A percentile compares a stretch with the other conserved stretches of the same genome.
Conservation (phyloP, 192 early-diverging fungal genomes). For the Coemansia sp. region DNA sequence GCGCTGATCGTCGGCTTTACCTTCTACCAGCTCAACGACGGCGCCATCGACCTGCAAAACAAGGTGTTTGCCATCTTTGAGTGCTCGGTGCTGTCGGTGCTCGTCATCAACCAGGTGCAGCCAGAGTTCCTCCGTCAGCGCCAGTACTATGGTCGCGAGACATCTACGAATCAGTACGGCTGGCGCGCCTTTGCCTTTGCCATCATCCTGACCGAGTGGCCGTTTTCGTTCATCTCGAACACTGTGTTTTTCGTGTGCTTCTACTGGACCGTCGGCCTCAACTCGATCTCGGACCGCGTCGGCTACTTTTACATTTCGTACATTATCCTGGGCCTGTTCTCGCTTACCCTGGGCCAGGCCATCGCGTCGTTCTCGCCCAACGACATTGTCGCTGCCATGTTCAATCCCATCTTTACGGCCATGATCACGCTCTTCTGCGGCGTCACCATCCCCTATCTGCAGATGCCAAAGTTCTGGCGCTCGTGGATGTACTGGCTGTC, state of each 20-base stretch:
- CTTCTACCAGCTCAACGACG: slow-evolving; percentile 61
- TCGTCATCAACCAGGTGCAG: slow-evolving; percentile 62
- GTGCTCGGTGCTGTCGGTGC: slow-evolving; percentile 54
- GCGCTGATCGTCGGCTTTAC: slow-evolving; percentile 67
- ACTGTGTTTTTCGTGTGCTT: slow-evolving; percentile 57
- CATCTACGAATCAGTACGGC: slow-evolving; percentile 62
- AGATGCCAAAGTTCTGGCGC: slow-evolving; percentile 63
- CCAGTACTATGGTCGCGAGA: slow-evolving; percentile 60
- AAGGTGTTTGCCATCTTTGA: slow-evolving; percentile 58
- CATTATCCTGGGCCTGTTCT: slow-evolving; percentile 54
- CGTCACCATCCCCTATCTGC: slow-evolving; percentile 57
- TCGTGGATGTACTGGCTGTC: slow-evolving; percentile 64
- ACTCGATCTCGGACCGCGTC: slow-evolving; percentile 45
- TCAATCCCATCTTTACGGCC: slow-evolving; percentile 63
- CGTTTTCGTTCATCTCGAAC: slow-evolving; percentile 57
- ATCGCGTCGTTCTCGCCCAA: slow-evolving; percentile 58
- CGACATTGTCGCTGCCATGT: slow-evolving; percentile 58
- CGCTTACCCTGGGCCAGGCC: slow-evolving; percentile 56
- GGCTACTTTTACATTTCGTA: slow-evolving; percentile 63
- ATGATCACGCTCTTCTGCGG: slow-evolving; percentile 62
- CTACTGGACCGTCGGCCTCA: slow-evolving; percentile 64
- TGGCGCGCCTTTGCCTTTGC: slow-evolving; percentile 62
- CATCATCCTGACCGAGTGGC: slow-evolving; percentile 61
- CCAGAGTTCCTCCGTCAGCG: slow-evolving; percentile 63
- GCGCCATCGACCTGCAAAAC: slow-evolving; percentile 58